Conservation (phyloP, 1,139 yeast species). For the Scheffersomyces titani region DNA sequence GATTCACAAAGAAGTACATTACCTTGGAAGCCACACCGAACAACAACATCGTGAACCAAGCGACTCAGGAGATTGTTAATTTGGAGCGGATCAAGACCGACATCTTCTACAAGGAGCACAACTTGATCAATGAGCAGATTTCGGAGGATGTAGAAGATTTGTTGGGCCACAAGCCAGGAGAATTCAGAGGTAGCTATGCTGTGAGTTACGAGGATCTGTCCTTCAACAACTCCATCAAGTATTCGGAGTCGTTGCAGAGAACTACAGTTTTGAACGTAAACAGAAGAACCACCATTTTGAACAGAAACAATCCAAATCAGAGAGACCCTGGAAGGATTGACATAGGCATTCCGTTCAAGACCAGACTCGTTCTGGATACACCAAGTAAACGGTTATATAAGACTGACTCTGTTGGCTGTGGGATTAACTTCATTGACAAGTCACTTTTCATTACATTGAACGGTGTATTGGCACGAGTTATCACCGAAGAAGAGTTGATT, state of each 20-base stretch:
- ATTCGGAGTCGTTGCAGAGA: constrained; percentile 31
- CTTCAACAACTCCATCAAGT: constrained; percentile 41
- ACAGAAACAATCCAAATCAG: constrained; percentile 29
- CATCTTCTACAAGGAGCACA: constrained; percentile 15
- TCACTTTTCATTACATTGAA: constrained; percentile 79
- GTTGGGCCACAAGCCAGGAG: constrained; percentile 37
- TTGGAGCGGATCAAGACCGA: constrained; percentile 32
- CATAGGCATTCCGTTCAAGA: constrained; percentile 39
- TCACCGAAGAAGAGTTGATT: constrained; percentile 31
- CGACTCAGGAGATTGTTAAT: constrained; percentile 19
- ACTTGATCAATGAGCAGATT: constrained; percentile 13
- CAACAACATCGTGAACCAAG: constrained; percentile 1
- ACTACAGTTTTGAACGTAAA: constrained; percentile 37
- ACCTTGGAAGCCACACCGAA: not conserved
- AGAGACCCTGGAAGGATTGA: constrained; percentile 36
- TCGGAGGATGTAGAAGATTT: constrained; percentile 19
- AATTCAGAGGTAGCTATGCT: constrained; percentile 44
- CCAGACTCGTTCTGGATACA: constrained; percentile 15
- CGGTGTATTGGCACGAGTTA: constrained; percentile 54
- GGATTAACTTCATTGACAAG: constrained; percentile 67
- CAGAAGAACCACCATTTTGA: constrained; percentile 35
- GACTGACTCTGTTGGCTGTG: constrained; percentile 79
- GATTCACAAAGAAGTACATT: constrained; percentile 34
- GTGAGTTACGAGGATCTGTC: constrained; percentile 43
- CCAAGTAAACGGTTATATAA: constrained; percentile 19